These are phyloP conservation scores for Zygosaccharomyces gambellarensis DNA, from an alignment of 805 yeast species.

Conservation along the genomic window DNA sequence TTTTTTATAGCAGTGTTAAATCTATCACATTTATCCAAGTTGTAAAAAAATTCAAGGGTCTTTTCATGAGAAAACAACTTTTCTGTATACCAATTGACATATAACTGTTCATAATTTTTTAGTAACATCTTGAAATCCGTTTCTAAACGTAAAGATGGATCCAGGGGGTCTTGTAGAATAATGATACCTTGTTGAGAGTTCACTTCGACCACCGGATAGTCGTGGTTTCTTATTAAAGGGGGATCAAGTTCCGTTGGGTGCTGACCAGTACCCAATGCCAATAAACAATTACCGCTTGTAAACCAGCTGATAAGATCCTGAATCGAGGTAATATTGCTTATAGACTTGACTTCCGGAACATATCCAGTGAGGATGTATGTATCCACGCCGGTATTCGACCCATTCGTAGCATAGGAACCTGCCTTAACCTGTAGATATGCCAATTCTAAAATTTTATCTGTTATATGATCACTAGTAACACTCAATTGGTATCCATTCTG, in stretches of 20 bases:
- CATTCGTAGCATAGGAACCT: slow-evolving; percentile 55
- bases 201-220: slow-evolving; percentile 56
- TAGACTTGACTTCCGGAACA: slow-evolving; percentile 55
- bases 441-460: slow-evolving; percentile 53
- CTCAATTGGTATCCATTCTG: slow-evolving; percentile 17
- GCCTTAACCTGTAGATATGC: slow-evolving; percentile 61
- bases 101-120: slow-evolving; percentile 45
- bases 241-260: slow-evolving; percentile 31
- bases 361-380: slow-evolving; percentile 63
- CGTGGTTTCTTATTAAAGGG: slow-evolving; percentile 55
- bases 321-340: slow-evolving; percentile 34
- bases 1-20: slow-evolving; percentile 25
- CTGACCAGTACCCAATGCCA: slow-evolving; percentile 68
- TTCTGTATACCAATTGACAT: slow-evolving; percentile 61
- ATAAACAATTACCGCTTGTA: slow-evolving; percentile 32
- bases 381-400: slow-evolving; percentile 75
- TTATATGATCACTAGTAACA: slow-evolving; percentile 12
- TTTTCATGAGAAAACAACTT: slow-evolving; percentile 23
- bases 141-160: slow-evolving; percentile 5
- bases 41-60: slow-evolving; percentile 32
- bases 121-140: slow-evolving; percentile 25
- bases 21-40: slow-evolving; percentile 14
- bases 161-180: slow-evolving; percentile 42
- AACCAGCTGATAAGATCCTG: slow-evolving; percentile 21
- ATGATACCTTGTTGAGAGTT: slow-evolving; percentile 20